Percentiles rank a stretch among this genome's conserved stretches.
Evolutionary conservation across 2,329 filamentous ascomycete species (phyloP).

Genomic region (Ophiocordyceps sinensis): DNA sequence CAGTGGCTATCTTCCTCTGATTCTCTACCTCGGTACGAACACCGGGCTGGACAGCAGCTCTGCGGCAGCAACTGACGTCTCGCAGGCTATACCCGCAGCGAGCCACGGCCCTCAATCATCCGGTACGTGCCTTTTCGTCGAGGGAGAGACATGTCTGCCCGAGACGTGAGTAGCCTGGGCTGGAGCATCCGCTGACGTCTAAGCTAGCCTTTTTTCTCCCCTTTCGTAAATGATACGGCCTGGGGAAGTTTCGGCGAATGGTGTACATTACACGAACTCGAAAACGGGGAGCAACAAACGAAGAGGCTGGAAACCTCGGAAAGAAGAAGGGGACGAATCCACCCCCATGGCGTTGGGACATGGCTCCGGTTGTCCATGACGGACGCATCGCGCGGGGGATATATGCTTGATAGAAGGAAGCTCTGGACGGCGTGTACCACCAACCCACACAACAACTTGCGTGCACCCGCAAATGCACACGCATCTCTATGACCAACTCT

Average conservation of each 20-base stretch:
- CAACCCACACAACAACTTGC: no score
- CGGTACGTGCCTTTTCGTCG: conserved; percentile 24
- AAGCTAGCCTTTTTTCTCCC: conserved; percentile 43
- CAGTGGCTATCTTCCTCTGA: conserved; percentile 90
- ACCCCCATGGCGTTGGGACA: no score
- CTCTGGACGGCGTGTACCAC: no score
- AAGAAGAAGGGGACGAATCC: no score
- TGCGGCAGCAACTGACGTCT: neutral
- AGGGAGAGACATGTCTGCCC: no score
- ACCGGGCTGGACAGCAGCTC: no score
- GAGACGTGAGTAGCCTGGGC: no score
- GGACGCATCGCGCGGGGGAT: no score
- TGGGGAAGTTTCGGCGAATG: neutral
- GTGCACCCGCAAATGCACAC: no score
- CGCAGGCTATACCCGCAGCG: conserved; percentile 82
- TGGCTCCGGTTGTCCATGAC: no score
- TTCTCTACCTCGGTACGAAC: conserved; percentile 77
- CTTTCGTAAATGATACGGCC: conserved; percentile 34
- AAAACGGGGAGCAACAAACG: neutral
- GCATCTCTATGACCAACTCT: neutral
- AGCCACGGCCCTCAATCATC: conserved; percentile 65
- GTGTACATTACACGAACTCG: neutral
- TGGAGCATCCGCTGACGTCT: neutral
- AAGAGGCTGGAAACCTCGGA: neutral
- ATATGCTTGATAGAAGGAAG: no score